Percentiles rank a stretch among this genome's conserved stretches.
phyloP scores from a whole-genome alignment of 805 yeast species.

The Suhomyces tanzawaensis region DNA sequence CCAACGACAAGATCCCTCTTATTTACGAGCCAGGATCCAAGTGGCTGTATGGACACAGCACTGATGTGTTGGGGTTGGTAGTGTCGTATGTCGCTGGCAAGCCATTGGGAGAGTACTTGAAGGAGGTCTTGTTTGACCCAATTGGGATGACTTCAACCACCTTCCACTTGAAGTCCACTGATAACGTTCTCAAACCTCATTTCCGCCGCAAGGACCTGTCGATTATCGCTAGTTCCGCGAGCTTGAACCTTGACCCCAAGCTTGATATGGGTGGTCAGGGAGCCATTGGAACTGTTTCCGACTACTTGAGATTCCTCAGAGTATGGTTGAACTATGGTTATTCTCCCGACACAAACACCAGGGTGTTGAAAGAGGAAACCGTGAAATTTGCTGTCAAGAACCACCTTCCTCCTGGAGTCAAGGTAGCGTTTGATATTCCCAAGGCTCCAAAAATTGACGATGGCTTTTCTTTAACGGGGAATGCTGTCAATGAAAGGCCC shows the following conservation, averaged over 20 bases:
- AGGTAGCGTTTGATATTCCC: not conserved
- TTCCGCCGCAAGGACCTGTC: not conserved
- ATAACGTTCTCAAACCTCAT: constrained; percentile 1
- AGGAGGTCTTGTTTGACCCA: constrained; percentile 30
- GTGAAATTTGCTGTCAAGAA: constrained; percentile 31
- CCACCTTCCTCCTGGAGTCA: constrained; percentile 25
- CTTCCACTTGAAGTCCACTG: constrained; percentile 4
- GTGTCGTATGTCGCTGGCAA: constrained; percentile 33
- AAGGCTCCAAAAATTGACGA: constrained; percentile 12
- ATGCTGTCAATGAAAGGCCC: constrained; percentile 23
- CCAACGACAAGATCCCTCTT: constrained; percentile 14
- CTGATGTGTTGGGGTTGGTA: constrained; percentile 40
- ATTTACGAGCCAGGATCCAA: constrained; percentile 37
- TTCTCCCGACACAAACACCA: constrained; percentile 35
- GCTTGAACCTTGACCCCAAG: constrained; percentile 10
- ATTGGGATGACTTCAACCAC: constrained; percentile 29
- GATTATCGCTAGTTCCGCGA: not conserved
- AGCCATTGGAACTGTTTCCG: constrained; percentile 34
- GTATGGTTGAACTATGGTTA: constrained; percentile 41
- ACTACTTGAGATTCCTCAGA: constrained; percentile 38
- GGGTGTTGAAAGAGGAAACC: constrained; percentile 22
- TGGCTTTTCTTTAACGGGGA: constrained; percentile 37
- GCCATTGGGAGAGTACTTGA: constrained; percentile 30
- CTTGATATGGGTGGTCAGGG: constrained; percentile 48
- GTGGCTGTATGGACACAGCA: constrained; percentile 37